Evolutionary conservation across 192 early-diverging fungal genomes (phyloP), one percentile per base, ranked within the genome.

Genomic region (Rhizophagus clarus): DNA sequence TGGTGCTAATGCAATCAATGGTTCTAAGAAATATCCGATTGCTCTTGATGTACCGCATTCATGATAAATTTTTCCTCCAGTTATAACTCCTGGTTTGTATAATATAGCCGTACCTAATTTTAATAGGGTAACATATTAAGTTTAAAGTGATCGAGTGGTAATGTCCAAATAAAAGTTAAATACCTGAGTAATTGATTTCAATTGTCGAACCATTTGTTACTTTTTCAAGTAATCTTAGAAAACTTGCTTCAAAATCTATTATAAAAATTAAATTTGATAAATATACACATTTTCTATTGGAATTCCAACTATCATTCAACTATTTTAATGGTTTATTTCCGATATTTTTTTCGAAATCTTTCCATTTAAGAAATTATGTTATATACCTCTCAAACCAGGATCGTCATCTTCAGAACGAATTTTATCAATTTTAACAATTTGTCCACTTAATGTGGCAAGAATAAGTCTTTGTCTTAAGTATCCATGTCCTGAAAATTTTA

Each of bases 21-120:
- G 93, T 82, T 99, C 98, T 17, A 98, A 84, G 81, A 94, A 99
- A 84, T 99, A 98, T 40, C 95, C 97, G 45, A 99, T 90, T n/a
- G 91, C 90, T 12, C 98, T 88, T 10, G 93, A 88, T 24, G 87
- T 89, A 20, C 94, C 95, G 80, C 97, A 97, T 73, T 97, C 97
- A 84, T 96, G 94, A 61, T 87, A 83, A 24, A 99, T 86, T 68
- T 87, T 91, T 42, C 98, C 98, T 77, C 96, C 97, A 24, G 86
- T 89, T 77, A 99, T 94, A 69, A 95, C 89, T 45, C 98, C 98
- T 6, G 98, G 98, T 74, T 91, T 90, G 71, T 95, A 95, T 28
- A 92, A 70, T 34, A 99, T 88, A 14, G 91, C 89, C 4, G 96
- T 98, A 85, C 95, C 90, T 91, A 32, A 28, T 32, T 28, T 51